These are phyloP conservation scores for Ceratocystis cacaofunesta DNA, from an alignment of 2,329 filamentous ascomycete genomes.

Conservation along the genomic window DNA sequence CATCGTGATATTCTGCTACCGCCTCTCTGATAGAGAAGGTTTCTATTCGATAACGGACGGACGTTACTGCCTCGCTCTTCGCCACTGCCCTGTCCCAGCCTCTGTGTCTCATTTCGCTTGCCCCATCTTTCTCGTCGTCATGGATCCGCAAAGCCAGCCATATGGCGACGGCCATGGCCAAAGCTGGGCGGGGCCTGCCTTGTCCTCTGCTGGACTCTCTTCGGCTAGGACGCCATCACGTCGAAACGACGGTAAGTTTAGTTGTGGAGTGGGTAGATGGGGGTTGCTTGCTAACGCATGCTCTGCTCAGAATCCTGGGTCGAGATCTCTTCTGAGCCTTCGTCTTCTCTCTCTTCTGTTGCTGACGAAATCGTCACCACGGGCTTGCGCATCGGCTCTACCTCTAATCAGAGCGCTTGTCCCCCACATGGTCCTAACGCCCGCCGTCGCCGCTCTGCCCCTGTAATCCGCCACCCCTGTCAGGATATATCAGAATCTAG, in stretches of 20 bases:
- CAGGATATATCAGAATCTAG: constrained; percentile 8
- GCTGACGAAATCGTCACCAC: constrained; percentile 84
- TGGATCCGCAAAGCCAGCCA: constrained; percentile 2
- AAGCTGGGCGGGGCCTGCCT: background rate
- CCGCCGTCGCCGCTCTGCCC: constrained; percentile 34
- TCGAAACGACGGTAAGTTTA: constrained; percentile 7
- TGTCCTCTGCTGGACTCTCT: background rate
- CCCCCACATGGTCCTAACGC: constrained; percentile 26
- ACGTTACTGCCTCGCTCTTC: background rate
- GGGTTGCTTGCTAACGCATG: too few relatives aligned
- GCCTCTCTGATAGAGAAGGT: background rate
- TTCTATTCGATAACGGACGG: background rate
- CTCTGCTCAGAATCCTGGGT: constrained; percentile 71
- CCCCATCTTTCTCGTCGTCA: background rate
- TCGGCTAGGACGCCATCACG: background rate
- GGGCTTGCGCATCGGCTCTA: constrained; percentile 60
- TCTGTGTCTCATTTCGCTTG: background rate
- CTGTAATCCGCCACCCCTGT: constrained; percentile 17
- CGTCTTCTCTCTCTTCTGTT: constrained; percentile 76
- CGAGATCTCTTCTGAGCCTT: constrained; percentile 82
- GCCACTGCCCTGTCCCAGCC: background rate
- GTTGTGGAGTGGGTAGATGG: too few relatives aligned
- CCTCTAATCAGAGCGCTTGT: constrained; percentile 20
- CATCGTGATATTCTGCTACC: background rate
- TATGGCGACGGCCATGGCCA: background rate